These are phyloP conservation scores for Penicillium paxilli DNA, from an alignment of 495 filamentous ascomycete genomes.

Conservation along the genomic window DNA sequence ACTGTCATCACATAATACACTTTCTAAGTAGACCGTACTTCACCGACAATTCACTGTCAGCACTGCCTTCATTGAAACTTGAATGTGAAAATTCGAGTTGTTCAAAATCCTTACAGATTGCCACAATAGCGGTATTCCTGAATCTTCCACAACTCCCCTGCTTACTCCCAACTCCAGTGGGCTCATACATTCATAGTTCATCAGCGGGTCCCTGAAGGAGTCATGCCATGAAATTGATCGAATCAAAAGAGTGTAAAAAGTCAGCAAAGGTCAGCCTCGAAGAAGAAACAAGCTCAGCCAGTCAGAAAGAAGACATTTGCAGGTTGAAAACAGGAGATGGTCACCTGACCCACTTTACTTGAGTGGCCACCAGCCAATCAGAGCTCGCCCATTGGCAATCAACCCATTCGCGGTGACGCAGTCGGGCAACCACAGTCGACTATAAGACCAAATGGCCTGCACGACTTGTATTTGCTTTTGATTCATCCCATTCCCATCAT, in stretches of 20 bases:
- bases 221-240: constrained; percentile 1
- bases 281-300: neutral
- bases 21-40: too few species aligned
- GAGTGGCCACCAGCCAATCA: constrained; percentile 12
- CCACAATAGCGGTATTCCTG: too few species aligned
- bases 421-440: constrained; percentile 13
- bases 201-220: neutral
- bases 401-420: constrained; percentile 5
- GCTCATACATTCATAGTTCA: too few species aligned
- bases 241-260: constrained; percentile 8
- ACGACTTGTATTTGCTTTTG: neutral
- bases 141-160: too few species aligned
- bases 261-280: constrained; percentile 2
- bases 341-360: neutral
- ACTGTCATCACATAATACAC: too few species aligned
- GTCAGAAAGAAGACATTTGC: constrained; percentile 2
- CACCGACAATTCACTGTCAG: too few species aligned
- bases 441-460: constrained; percentile 30
- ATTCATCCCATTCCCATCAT: neutral
- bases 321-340: neutral
- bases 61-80: too few species aligned
- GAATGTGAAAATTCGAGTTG: too few species aligned
- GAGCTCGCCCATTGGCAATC: constrained; percentile 17
- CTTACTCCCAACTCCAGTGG: too few species aligned
- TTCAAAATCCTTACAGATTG: too few species aligned